A percentile compares a stretch with the other conserved stretches of the same genome.
phyloP scores from a whole-genome alignment of 306 rosid species.

The Ceratonia siliqua region DNA sequence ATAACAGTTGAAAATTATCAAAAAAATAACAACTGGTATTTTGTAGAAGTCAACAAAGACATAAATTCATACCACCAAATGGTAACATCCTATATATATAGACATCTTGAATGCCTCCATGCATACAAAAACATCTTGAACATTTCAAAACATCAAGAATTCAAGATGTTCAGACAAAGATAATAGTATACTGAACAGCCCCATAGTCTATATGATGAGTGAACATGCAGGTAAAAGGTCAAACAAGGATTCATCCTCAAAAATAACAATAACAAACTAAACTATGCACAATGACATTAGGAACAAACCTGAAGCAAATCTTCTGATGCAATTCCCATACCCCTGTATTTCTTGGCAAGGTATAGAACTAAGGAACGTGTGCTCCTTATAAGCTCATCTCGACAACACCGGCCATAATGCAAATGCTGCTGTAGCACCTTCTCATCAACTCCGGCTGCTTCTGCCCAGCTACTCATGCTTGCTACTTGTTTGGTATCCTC shows the following conservation, averaged over 20 bases:
- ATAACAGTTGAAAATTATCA: too few relatives aligned
- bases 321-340: slow-evolving; percentile 72
- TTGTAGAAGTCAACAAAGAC: too few relatives aligned
- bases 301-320: slow-evolving; percentile 85
- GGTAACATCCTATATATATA: too few relatives aligned
- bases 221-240: slow-evolving; percentile 12
- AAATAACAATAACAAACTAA: slow-evolving; percentile 6
- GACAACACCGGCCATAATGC: slow-evolving; percentile 68
- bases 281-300: slow-evolving; percentile 6
- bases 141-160: not conserved
- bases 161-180: not conserved
- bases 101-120: too few relatives aligned
- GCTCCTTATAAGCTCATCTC: slow-evolving; percentile 77
- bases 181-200: not conserved
- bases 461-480: slow-evolving; percentile 81
- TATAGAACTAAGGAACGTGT: slow-evolving; percentile 71
- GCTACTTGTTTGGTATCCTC: slow-evolving; percentile 59
- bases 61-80: too few relatives aligned
- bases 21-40: too few relatives aligned
- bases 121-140: too few relatives aligned
- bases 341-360: slow-evolving; percentile 77
- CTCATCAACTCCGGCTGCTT: slow-evolving; percentile 67
- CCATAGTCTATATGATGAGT: not conserved
- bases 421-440: slow-evolving; percentile 58
- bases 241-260: not conserved